Conservation (phyloP, 192 early-diverging fungal species). For the Coemansia sp. region DNA sequence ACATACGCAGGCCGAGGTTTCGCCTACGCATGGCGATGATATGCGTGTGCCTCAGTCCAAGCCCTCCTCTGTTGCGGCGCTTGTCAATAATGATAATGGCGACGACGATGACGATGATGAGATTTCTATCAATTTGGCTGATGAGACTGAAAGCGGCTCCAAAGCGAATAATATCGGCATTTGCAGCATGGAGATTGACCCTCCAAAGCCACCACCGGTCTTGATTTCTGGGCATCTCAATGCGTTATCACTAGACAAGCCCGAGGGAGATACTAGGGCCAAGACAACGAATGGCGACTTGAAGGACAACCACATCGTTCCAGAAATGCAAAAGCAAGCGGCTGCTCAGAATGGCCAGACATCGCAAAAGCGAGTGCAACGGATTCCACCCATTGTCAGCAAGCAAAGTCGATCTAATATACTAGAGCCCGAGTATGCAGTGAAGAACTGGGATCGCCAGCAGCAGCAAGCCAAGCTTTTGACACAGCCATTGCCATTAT, state of each 20-base stretch:
- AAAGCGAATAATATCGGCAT: neutral
- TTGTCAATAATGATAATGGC: neutral
- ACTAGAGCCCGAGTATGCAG: neutral
- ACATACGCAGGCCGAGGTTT: conserved; percentile 15
- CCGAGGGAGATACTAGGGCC: neutral
- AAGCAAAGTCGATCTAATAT: neutral
- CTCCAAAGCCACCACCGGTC: neutral
- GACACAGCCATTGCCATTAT: no score
- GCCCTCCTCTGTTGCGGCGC: neutral
- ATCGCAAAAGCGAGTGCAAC: neutral
- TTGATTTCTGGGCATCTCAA: neutral
- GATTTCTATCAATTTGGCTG: neutral
- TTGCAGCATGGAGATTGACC: conserved; percentile 10
- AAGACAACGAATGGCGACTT: neutral
- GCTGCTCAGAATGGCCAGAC: neutral
- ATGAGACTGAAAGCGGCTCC: neutral
- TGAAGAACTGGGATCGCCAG: neutral
- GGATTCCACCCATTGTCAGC: conserved; percentile 7
- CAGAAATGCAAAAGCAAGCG: neutral
- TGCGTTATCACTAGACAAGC: neutral
- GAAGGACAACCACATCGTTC: neutral
- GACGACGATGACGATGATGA: neutral
- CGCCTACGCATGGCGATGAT: neutral
- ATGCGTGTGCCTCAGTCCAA: conserved; percentile 7
- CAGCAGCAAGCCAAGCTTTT: neutral